Evolutionary conservation across 2,329 filamentous ascomycete species (phyloP).

Genomic region (Xylariaceae sp.): DNA sequence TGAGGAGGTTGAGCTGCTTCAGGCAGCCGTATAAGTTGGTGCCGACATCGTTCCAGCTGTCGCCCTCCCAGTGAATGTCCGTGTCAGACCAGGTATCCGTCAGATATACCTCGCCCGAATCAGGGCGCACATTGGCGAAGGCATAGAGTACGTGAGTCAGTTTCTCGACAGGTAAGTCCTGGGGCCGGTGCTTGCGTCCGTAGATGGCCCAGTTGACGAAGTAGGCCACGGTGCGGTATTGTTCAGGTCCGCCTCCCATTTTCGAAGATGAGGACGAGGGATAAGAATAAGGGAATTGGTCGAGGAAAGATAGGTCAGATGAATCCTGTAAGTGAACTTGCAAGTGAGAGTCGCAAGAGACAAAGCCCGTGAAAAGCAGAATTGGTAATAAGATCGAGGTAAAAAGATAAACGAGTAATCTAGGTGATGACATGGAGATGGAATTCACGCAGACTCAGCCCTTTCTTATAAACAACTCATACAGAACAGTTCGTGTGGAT

Average conservation of each 20-base stretch:
- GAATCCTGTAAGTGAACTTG: conserved; percentile 6
- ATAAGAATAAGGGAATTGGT: conserved; percentile 3
- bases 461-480: no score
- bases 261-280: conserved; percentile 10
- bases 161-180: conserved; percentile 73
- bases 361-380: conserved; percentile 3
- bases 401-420: not conserved
- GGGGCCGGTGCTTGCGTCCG: conserved; percentile 75
- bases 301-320: not conserved
- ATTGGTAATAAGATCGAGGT: conserved; percentile 4
- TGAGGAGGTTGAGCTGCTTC: conserved; percentile 83
- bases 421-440: conserved; percentile 7
- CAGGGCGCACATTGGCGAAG: conserved; percentile 78
- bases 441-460: no score
- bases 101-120: conserved; percentile 73
- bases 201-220: conserved; percentile 86
- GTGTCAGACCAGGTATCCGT: conserved; percentile 61
- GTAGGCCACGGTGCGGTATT: conserved; percentile 64
- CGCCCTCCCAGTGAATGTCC: conserved; percentile 68
- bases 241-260: conserved; percentile 42
- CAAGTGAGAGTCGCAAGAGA: conserved; percentile 6
- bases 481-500: not conserved
- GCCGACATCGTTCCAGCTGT: conserved; percentile 65
- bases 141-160: conserved; percentile 87
- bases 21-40: conserved; percentile 83